Evolutionary conservation across 2,329 filamentous ascomycete species (phyloP), one percentile per base, ranked within the genome.

Genomic region (Aspergillus floridensis): DNA sequence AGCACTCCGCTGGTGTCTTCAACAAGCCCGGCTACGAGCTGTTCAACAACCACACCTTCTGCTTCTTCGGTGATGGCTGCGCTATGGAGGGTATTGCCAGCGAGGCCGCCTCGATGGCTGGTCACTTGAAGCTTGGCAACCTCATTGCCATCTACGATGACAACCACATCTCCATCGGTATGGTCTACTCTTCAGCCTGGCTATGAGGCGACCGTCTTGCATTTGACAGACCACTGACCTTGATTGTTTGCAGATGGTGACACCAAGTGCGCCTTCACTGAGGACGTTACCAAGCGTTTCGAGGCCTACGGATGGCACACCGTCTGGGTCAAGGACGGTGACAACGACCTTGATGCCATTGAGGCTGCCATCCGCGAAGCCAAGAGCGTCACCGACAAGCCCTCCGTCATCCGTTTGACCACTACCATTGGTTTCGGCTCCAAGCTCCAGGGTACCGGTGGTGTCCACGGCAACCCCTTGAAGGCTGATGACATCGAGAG

Each of bases 361-460:
- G 92, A 96, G 82, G 87, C 84, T 64, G 95, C 95, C 70, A 90
- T 99, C 78, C 86, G 88, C 79, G 86, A 90, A 82, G 90, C 88
- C 77, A 88, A 93, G 83, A 82, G 88, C 67, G 90, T 96, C 80
- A 98, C 87, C 79, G 87, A 98, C 85, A 99, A 98, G 89, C 95
- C 95, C 65, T 90, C 93, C 63, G 82, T 99, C 73, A 97, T 99
- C 84, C 93, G 96, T 84, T 87, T 99, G 71, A 92, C 88, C 77
- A 99, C 95, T 76, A 98, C 91, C 78, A 99, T 99, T 76, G 95
- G 95, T 73, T 99, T 89, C 81, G 95, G 95, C 72, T 98, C 95
- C 70, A 86, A 90, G 79, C 87, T 95, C 72, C 86, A 96, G 84
- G 95, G 95, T 73, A 98, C 95, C 69, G 89, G 91, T 77, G 91